These are phyloP conservation scores for Vavraia culicis DNA, from an alignment of 371 early-diverging fungal species.

Conservation along the genomic window DNA sequence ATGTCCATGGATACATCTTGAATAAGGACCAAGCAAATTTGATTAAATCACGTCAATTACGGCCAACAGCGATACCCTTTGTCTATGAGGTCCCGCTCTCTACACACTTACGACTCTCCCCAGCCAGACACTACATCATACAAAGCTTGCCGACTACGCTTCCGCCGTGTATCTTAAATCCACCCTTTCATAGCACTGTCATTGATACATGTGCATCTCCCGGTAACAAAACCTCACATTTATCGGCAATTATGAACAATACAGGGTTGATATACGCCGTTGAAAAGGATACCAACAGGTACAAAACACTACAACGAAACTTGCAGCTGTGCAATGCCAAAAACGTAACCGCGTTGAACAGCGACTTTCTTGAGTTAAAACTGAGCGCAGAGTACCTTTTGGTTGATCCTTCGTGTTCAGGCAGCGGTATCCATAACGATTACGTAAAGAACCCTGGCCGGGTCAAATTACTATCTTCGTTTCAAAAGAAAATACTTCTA, in stretches of 20 bases:
- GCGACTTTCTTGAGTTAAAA: conserved; percentile 24
- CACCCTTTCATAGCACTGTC: conserved; percentile 50
- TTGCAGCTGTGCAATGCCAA: conserved; percentile 55
- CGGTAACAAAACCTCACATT: conserved; percentile 82
- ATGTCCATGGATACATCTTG: too few species aligned
- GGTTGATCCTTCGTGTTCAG: conserved; percentile 88
- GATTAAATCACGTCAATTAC: too few species aligned
- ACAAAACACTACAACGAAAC: conserved; percentile 52
- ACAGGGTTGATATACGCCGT: conserved; percentile 67
- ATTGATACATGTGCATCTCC: conserved; percentile 94
- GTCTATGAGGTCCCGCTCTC: too few species aligned
- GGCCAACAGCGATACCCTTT: too few species aligned
- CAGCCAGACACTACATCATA: conserved; percentile 30
- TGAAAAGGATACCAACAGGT: conserved; percentile 58
- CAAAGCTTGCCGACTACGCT: conserved; percentile 51
- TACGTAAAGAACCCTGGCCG: conserved; percentile 47
- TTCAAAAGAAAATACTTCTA: conserved; percentile 36
- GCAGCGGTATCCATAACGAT: conserved; percentile 55
- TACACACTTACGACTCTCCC: too few species aligned
- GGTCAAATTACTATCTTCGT: conserved; percentile 43
- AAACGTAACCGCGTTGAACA: conserved; percentile 46
- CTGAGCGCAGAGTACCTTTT: conserved; percentile 58
- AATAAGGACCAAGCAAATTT: too few species aligned
- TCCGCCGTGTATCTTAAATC: conserved; percentile 65
- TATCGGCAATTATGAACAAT: conserved; percentile 61